Conservation (phyloP, 768 basidiomycete species). For the Lentinula raphanica region DNA sequence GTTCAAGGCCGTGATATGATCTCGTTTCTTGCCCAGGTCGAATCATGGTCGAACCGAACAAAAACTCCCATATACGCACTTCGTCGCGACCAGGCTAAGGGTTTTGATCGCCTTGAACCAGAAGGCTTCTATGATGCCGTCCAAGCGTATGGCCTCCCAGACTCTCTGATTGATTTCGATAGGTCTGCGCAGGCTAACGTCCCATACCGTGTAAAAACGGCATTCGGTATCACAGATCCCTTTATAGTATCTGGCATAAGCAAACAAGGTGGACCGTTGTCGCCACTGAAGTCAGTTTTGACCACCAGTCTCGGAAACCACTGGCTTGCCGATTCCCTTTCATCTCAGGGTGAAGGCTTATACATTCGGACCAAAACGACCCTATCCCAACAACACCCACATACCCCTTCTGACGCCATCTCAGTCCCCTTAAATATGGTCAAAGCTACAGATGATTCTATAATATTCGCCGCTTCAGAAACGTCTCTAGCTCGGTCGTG, state of each 20-base stretch:
- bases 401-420: too few species aligned
- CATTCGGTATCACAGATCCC: slow-evolving; percentile 19
- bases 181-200: slow-evolving; percentile 17
- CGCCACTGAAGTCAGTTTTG: slow-evolving; percentile 26
- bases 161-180: slow-evolving; percentile 21
- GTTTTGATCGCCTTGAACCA: slow-evolving; percentile 23
- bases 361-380: too few species aligned
- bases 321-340: too few species aligned
- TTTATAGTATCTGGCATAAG: slow-evolving; percentile 20
- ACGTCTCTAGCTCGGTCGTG: too few species aligned
- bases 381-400: too few species aligned
- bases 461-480: too few species aligned
- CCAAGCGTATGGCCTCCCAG: slow-evolving; percentile 20
- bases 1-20: slow-evolving; percentile 23
- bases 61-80: slow-evolving; percentile 17
- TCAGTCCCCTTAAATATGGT: too few species aligned
- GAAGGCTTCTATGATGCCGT: slow-evolving; percentile 29
- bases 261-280: slow-evolving; percentile 23
- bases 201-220: slow-evolving; percentile 17
- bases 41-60: slow-evolving; percentile 18
- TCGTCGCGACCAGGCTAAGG: slow-evolving; percentile 27
- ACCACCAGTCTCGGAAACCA: too few species aligned
- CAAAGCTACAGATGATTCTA: too few species aligned
- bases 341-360: too few species aligned
- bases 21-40: slow-evolving; percentile 14